phyloP scores from a whole-genome alignment of 805 yeast genomes.

The Clavispora phyllophila region DNA sequence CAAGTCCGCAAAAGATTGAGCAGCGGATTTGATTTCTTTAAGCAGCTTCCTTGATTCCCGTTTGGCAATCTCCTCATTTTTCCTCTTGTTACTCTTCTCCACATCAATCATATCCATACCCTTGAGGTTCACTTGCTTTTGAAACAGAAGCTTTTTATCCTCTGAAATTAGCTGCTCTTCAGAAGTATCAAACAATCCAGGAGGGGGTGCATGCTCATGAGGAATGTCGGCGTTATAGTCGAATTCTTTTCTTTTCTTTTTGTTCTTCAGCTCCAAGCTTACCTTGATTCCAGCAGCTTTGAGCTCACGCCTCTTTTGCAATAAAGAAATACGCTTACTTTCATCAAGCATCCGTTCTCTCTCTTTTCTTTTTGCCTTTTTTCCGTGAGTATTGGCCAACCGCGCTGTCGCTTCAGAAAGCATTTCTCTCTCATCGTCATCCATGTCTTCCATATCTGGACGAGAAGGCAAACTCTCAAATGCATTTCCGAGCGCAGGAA shows the following conservation, averaged over 20 bases:
- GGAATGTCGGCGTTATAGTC: conserved; percentile 85
- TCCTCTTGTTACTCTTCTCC: conserved; percentile 26
- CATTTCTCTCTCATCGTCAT: conserved; percentile 89
- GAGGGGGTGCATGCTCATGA: conserved; percentile 63
- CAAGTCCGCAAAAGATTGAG: conserved; percentile 17
- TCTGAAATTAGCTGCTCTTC: conserved; percentile 49
- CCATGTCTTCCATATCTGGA: conserved; percentile 76
- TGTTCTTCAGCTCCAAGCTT: conserved; percentile 47
- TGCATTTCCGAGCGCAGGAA: conserved; percentile 38
- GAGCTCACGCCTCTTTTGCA: conserved; percentile 77
- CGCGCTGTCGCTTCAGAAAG: conserved; percentile 91
- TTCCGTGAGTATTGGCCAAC: conserved; percentile 87
- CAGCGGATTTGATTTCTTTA: conserved; percentile 17
- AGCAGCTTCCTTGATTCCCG: conserved; percentile 15
- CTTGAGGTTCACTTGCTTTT: conserved; percentile 33
- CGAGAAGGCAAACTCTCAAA: conserved; percentile 77
- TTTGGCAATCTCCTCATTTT: conserved; percentile 17
- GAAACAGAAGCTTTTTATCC: conserved; percentile 37
- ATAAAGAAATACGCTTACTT: conserved; percentile 64
- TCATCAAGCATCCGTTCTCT: conserved; percentile 81
- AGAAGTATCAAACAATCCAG: conserved; percentile 63
- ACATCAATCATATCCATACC: conserved; percentile 43
- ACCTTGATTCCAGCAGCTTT: conserved; percentile 71
- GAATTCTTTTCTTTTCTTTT: conserved; percentile 53
- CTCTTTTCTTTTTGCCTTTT: conserved; percentile 86